Conservation (phyloP, 352 stramenopile genomes). For the Pythium apleroticum region DNA sequence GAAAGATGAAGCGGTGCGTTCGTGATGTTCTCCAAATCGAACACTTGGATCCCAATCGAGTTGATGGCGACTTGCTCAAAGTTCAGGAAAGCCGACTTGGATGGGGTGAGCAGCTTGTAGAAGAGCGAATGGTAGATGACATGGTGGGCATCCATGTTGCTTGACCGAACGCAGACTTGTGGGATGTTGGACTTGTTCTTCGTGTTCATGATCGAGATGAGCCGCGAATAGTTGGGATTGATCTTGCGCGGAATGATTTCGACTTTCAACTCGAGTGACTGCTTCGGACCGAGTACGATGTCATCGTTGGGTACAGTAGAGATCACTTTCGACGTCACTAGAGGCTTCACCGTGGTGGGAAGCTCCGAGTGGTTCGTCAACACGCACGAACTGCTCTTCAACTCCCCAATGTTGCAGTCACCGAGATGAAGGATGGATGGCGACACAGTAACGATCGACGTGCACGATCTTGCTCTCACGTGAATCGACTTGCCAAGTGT, state of each 20-base stretch:
- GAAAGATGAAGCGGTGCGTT: slow-evolving; percentile 77
- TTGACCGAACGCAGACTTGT: slow-evolving; percentile 86
- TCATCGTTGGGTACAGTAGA: slow-evolving; percentile 88
- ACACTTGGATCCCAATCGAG: slow-evolving; percentile 83
- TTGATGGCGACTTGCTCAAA: slow-evolving; percentile 88
- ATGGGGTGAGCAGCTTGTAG: slow-evolving; percentile 87
- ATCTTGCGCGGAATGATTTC: slow-evolving; percentile 90
- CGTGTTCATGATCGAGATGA: slow-evolving; percentile 87
- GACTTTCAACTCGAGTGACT: slow-evolving; percentile 86
- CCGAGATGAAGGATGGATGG: slow-evolving; percentile 85
- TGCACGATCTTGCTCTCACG: slow-evolving; percentile 83
- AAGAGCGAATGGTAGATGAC: slow-evolving; percentile 91
- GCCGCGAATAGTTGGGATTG: slow-evolving; percentile 86
- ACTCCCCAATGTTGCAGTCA: slow-evolving; percentile 88
- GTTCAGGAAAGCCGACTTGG: slow-evolving; percentile 83
- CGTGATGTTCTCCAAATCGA: slow-evolving; percentile 89
- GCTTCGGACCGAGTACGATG: slow-evolving; percentile 83
- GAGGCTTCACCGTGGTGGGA: slow-evolving; percentile 80
- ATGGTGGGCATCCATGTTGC: slow-evolving; percentile 90
- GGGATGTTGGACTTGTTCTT: slow-evolving; percentile 87
- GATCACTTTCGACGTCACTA: slow-evolving; percentile 89
- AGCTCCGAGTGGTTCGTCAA: slow-evolving; percentile 90
- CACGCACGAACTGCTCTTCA: slow-evolving; percentile 86
- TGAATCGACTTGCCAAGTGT: slow-evolving; percentile 86
- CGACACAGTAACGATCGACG: slow-evolving; percentile 83